These are phyloP conservation scores for Saprolegnia diclina DNA, from an alignment of 352 stramenopile species.

Conservation along the genomic window DNA sequence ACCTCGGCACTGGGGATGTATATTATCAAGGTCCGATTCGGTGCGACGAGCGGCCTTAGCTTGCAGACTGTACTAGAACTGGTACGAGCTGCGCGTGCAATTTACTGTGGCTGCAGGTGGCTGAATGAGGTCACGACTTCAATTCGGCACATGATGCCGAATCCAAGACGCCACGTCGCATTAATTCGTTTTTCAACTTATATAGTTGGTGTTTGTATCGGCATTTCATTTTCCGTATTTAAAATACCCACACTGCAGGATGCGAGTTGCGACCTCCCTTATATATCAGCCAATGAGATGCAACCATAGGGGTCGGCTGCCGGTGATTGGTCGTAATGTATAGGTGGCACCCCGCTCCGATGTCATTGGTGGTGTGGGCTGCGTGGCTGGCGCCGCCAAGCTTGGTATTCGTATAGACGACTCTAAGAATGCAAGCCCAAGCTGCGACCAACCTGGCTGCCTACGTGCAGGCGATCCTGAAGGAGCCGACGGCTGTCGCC, in stretches of 20 bases:
- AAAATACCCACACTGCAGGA: background rate
- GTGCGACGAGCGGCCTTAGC: no score
- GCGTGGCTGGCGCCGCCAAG: background rate
- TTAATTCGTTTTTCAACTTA: background rate
- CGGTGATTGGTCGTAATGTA: background rate
- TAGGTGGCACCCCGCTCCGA: background rate
- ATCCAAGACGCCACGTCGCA: background rate
- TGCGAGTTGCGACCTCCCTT: background rate
- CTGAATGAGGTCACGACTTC: no score
- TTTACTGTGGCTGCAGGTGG: no score
- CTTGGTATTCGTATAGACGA: slow-evolving; percentile 1
- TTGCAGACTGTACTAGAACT: no score
- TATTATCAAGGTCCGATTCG: no score
- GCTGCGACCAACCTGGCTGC: slow-evolving; percentile 51
- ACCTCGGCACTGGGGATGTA: no score
- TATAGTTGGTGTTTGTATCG: background rate
- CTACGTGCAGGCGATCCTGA: slow-evolving; percentile 77
- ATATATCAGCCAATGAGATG: background rate
- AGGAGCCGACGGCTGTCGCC: slow-evolving; percentile 30
- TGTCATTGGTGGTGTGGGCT: background rate
- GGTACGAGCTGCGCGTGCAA: no score
- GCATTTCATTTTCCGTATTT: background rate
- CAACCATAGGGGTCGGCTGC: background rate
- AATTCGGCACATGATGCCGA: background rate
- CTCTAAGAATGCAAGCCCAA: slow-evolving; percentile 1